These are phyloP conservation scores for Colletotrichum falcatum DNA, from an alignment of 2,329 filamentous ascomycete species.

Conservation along the genomic window DNA sequence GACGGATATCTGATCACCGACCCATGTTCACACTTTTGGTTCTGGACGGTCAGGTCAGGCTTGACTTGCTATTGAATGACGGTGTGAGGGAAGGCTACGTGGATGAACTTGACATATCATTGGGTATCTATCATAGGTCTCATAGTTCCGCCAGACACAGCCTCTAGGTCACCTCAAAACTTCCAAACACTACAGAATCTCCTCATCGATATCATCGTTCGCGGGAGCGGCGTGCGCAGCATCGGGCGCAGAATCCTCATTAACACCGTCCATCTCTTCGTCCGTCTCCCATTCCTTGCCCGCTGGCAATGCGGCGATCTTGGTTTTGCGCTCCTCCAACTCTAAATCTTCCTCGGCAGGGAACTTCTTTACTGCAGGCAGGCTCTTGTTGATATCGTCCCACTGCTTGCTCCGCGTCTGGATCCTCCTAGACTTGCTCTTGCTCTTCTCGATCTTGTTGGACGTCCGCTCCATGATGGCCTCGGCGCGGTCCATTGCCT, in stretches of 20 bases:
- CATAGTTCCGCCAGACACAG: slow-evolving; percentile 35
- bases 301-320: slow-evolving; percentile 42
- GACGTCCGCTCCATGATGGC: slow-evolving; percentile 70
- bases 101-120: slow-evolving; percentile 20
- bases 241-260: slow-evolving; percentile 10
- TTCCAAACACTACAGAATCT: slow-evolving; percentile 36
- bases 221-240: slow-evolving; percentile 5
- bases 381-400: slow-evolving; percentile 67
- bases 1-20: neutral
- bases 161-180: slow-evolving; percentile 12
- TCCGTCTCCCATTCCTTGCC: slow-evolving; percentile 49
- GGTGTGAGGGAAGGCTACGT: neutral
- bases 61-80: neutral
- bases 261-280: slow-evolving; percentile 51
- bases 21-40: neutral
- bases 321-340: slow-evolving; percentile 41
- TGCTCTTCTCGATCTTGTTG: slow-evolving; percentile 67
- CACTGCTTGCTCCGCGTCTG: slow-evolving; percentile 65
- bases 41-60: neutral
- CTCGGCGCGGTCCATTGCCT: slow-evolving; percentile 68
- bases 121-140: slow-evolving; percentile 41
- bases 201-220: slow-evolving; percentile 39
- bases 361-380: slow-evolving; percentile 24
- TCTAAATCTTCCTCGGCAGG: slow-evolving; percentile 44
- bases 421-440: slow-evolving; percentile 59